Percentiles rank a stretch among this genome's conserved stretches.
These are phyloP conservation scores for Claviceps capensis DNA, from an alignment of 2,329 filamentous ascomycete genomes.

Conservation along the genomic window DNA sequence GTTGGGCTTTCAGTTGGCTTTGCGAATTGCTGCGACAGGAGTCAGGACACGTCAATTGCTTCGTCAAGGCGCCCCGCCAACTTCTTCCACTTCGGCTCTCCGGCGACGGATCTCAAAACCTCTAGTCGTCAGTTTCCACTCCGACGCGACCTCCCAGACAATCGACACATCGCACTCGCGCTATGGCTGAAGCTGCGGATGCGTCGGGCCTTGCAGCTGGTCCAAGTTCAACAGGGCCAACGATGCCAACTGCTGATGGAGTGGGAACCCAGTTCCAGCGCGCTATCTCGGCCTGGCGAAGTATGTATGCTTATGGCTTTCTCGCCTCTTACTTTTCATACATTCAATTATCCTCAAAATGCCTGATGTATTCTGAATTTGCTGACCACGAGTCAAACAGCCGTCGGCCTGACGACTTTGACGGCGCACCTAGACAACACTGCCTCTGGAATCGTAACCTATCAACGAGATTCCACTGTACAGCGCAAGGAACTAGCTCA, in stretches of 20 bases:
- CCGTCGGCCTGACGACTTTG: slow-evolving; percentile 73
- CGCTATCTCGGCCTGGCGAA: slow-evolving; percentile 91
- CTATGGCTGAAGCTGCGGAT: slow-evolving; percentile 20
- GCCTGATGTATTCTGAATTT: neutral
- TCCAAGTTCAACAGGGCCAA: slow-evolving; percentile 12
- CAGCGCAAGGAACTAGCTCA: slow-evolving; percentile 96
- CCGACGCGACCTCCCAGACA: neutral
- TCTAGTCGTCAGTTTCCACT: neutral
- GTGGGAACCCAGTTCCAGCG: slow-evolving; percentile 85
- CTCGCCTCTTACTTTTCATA: neutral
- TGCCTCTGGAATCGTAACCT: slow-evolving; percentile 86
- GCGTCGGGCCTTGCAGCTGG: slow-evolving; percentile 16
- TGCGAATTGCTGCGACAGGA: too few relatives aligned
- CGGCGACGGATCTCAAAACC: too few relatives aligned
- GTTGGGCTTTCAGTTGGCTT: too few relatives aligned
- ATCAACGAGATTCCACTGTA: slow-evolving; percentile 89
- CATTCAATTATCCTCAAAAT: too few relatives aligned
- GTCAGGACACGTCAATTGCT: too few relatives aligned
- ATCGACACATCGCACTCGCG: neutral
- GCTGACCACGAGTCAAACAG: slow-evolving; percentile 28
- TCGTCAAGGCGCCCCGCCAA: too few relatives aligned
- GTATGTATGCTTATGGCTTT: slow-evolving; percentile 32
- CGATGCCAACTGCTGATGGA: slow-evolving; percentile 29
- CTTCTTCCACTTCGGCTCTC: too few relatives aligned
- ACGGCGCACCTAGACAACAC: slow-evolving; percentile 79